Evolutionary conservation across 768 basidiomycete species (phyloP).

Genomic region (Lyophyllum atratum): DNA sequence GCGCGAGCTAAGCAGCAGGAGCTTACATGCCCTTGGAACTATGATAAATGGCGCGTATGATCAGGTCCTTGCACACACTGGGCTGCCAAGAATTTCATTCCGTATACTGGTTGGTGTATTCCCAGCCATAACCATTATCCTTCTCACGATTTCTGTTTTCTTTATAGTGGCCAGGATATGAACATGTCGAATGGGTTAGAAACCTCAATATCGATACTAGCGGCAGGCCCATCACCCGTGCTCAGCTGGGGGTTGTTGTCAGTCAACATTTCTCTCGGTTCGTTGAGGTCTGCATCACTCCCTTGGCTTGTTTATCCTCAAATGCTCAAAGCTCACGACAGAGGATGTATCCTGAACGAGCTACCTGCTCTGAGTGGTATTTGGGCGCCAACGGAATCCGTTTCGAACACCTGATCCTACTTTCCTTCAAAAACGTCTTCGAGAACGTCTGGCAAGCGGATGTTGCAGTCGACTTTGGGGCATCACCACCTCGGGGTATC

Average conservation of each 20-base stretch:
- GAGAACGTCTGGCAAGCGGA: slow-evolving; percentile 55
- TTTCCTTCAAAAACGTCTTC: slow-evolving; percentile 41
- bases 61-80: slow-evolving; percentile 36
- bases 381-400: slow-evolving; percentile 35
- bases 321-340: slow-evolving; percentile 12
- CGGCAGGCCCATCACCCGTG: slow-evolving; percentile 41
- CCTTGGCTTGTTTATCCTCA: neutral
- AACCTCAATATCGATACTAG: slow-evolving; percentile 34
- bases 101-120: slow-evolving; percentile 35
- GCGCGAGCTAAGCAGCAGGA: slow-evolving; percentile 43
- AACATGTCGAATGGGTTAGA: slow-evolving; percentile 40
- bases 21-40: slow-evolving; percentile 31
- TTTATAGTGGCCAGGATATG: slow-evolving; percentile 52
- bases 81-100: slow-evolving; percentile 34
- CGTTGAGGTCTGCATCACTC: slow-evolving; percentile 35
- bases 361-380: slow-evolving; percentile 31
- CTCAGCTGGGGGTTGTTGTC: slow-evolving; percentile 38
- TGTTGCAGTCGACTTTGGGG: slow-evolving; percentile 38
- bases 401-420: slow-evolving; percentile 44
- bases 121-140: neutral
- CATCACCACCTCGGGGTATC: neutral
- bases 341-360: slow-evolving; percentile 28
- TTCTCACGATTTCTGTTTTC: neutral
- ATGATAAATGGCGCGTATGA: slow-evolving; percentile 44
- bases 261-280: slow-evolving; percentile 38